These are phyloP conservation scores for Colletotrichum tropicale DNA, from an alignment of 2,329 filamentous ascomycete species.

Conservation along the genomic window DNA sequence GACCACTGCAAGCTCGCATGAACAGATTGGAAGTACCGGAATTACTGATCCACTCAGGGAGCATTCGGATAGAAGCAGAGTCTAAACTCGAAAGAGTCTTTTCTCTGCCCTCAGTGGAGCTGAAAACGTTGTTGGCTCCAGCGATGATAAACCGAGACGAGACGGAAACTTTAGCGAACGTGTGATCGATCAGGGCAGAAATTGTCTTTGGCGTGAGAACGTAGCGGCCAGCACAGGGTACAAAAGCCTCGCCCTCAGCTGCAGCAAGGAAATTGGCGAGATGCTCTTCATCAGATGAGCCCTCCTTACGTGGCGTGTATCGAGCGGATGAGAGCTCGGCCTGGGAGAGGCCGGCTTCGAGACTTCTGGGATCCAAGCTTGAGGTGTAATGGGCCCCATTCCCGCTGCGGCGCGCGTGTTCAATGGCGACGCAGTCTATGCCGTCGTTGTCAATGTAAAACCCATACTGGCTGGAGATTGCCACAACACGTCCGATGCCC, in stretches of 20 bases:
- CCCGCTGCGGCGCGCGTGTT: not conserved
- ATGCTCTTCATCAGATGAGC: not conserved
- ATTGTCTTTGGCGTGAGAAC: not conserved
- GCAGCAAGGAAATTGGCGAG: not conserved
- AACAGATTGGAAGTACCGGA: not conserved
- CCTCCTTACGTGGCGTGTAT: not conserved
- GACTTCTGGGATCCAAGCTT: not conserved
- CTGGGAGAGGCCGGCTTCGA: not conserved
- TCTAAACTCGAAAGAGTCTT: not conserved
- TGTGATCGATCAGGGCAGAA: not conserved
- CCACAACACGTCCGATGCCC: not conserved
- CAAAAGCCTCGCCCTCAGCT: not conserved
- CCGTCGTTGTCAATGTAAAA: not conserved
- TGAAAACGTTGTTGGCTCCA: not conserved
- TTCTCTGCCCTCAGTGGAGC: not conserved
- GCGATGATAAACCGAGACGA: not conserved
- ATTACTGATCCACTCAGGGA: not conserved
- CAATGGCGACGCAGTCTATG: not conserved
- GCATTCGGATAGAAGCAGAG: not conserved
- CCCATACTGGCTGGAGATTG: not conserved
- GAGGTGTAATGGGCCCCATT: not conserved
- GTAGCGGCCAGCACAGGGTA: not conserved
- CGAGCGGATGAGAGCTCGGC: not conserved
- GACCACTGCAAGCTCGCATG: not conserved
- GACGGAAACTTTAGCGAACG: not conserved